These are phyloP conservation scores for Sporothrix brunneoviolacea DNA, from an alignment of 2,329 filamentous ascomycete genomes.

Conservation along the genomic window DNA sequence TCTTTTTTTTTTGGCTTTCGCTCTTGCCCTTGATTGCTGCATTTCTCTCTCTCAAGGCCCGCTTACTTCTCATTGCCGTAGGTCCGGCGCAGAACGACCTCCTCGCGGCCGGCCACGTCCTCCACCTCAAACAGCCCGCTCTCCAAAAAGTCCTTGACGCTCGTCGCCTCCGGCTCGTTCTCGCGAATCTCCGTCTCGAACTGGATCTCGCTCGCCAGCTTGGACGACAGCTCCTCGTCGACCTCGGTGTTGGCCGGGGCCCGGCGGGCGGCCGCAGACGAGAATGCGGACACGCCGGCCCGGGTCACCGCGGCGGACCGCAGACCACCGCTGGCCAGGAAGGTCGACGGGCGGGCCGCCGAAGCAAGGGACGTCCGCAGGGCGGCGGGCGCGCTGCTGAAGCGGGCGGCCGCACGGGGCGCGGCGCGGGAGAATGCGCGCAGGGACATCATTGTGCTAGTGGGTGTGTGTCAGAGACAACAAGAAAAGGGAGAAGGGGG, in stretches of 20 bases:
- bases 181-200: constrained; percentile 78
- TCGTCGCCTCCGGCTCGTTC: constrained; percentile 63
- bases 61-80: constrained; percentile 85
- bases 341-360: neutral
- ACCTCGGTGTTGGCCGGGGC: constrained; percentile 39
- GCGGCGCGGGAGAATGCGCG: constrained; percentile 59
- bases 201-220: constrained; percentile 76
- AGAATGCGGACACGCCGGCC: constrained; percentile 35
- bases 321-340: constrained; percentile 29
- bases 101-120: constrained; percentile 78
- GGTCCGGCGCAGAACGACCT: constrained; percentile 74
- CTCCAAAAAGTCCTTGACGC: constrained; percentile 81
- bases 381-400: constrained; percentile 39
- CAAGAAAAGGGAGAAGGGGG: neutral
- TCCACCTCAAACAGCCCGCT: constrained; percentile 77
- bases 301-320: constrained; percentile 21
- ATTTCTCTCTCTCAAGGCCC: neutral
- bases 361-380: neutral
- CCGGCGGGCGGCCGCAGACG: constrained; percentile 39
- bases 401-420: constrained; percentile 56
- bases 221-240: constrained; percentile 75
- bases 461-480: neutral
- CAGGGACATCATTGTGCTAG: constrained; percentile 60
- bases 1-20: too few relatives aligned
- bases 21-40: too few relatives aligned